A percentile compares a stretch with the other conserved stretches of the same genome.
These are phyloP conservation scores for Litchi chinensis DNA, from an alignment of 345 rosid species.

Conservation along the genomic window DNA sequence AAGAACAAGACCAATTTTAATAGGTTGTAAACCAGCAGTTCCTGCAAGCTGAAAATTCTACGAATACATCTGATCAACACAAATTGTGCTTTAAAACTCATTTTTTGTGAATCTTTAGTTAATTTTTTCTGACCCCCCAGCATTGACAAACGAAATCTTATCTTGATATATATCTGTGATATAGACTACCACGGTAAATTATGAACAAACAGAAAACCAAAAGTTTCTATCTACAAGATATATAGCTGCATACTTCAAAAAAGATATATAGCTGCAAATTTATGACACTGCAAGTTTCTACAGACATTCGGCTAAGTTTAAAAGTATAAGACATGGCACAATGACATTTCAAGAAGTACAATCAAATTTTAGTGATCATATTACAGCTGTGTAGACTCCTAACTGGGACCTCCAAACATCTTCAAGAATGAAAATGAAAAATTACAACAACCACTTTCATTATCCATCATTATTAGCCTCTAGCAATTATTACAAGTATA, in stretches of 20 bases:
- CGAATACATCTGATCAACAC: not conserved
- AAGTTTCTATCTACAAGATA: not conserved
- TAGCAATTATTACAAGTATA: constrained; percentile 12
- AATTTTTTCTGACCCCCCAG: not conserved
- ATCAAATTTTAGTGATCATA: not conserved
- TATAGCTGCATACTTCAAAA: not conserved
- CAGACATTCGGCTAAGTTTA: not conserved
- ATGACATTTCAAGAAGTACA: not conserved
- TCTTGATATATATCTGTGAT: not conserved
- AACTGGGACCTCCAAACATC: not conserved
- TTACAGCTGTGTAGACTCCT: not conserved
- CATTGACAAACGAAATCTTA: not conserved
- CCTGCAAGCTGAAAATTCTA: constrained; percentile 1
- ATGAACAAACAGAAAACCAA: not conserved
- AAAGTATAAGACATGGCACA: not conserved
- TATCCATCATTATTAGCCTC: not conserved
- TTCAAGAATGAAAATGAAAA: not conserved
- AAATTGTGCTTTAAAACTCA: not conserved
- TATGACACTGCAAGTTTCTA: not conserved
- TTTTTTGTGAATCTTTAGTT: not conserved
- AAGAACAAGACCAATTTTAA: not conserved
- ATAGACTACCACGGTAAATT: not conserved
- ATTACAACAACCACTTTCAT: not conserved
- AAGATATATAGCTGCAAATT: not conserved
- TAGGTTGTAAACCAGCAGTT: not conserved